Base-by-base conservation (phyloP, 1,284 basidiomycete species). In the Leucoagaricus sp. region DNA sequence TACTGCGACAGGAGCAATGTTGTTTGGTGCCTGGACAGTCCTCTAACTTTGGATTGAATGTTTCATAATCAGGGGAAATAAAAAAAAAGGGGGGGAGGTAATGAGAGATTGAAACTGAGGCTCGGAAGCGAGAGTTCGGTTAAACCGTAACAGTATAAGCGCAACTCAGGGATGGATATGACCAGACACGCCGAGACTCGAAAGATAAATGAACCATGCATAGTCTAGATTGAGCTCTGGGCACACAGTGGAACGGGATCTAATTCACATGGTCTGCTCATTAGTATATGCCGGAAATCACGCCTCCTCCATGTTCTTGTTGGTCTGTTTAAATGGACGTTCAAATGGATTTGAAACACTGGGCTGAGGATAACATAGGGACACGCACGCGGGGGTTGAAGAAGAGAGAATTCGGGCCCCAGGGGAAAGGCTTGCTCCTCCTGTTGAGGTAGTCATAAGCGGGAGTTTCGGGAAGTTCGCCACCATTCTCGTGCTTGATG, bases 321-420 rank as follows among this genome's bases (percentile, higher is more conserved):
- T 87, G 61, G 71, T 67, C 84, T 86, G 55, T 42, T 50, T 33
- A 54, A 57, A 28, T 19, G 10, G 9, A 9, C 21, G 19, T 17
- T 5, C 3, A 17, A 19, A 38, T 25, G 29, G 21, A 45, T n/a
- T 1, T 6, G 12, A 47, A n/a, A 26, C 49, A 46, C 47, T 58
- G 59, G 13, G 23, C 34, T 51, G 45, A 50, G 34, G 23, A 38
- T 42, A 47, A 15, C 9, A 13, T 38, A 10, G 48, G 21, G 23
- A 70, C n/a, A n/a, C 84, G 34, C 67, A 90, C 91, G 62, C 84
- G 76, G 48, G 84, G 70, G 72, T 91, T 93, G 76, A 82, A 94
- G 81, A 94, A 94, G 13, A 93, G 78, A 21, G 81, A 81, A 80
- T 93, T 92, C 65, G 65, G 71, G 38, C 91, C 91, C 91, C 91